These are phyloP conservation scores for Aspergillus sp. DNA, from an alignment of 2,329 filamentous ascomycete genomes.

Conservation along the genomic window DNA sequence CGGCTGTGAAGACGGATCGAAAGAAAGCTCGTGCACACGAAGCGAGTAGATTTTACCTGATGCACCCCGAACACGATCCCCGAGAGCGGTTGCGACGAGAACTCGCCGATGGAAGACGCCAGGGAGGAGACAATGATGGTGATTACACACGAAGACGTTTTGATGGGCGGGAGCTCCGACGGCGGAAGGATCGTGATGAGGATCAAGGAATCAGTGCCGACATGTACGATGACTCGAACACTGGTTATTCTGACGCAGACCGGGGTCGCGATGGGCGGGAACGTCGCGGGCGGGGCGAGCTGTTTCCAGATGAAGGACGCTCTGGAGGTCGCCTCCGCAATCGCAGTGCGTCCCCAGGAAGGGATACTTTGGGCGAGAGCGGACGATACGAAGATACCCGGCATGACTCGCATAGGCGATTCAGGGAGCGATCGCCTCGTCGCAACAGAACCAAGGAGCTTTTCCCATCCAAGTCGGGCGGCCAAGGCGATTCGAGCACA, in stretches of 20 bases:
- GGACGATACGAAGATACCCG: conserved; percentile 30
- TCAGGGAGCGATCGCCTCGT: conserved; percentile 41
- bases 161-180: conserved; percentile 53
- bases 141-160: conserved; percentile 52
- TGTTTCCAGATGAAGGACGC: conserved; percentile 33
- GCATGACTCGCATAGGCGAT: conserved; percentile 33
- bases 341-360: conserved; percentile 58
- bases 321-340: conserved; percentile 49
- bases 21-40: conserved; percentile 75
- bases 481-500: conserved; percentile 28
- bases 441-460: conserved; percentile 51
- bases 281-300: conserved; percentile 25
- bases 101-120: conserved; percentile 40
- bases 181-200: conserved; percentile 43
- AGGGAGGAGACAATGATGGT: conserved; percentile 33
- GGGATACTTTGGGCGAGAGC: conserved; percentile 43
- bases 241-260: conserved; percentile 24
- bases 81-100: conserved; percentile 63
- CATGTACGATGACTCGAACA: conserved; percentile 70
- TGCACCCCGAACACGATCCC: conserved; percentile 85
- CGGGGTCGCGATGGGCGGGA: conserved; percentile 25
- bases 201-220: conserved; percentile 64
- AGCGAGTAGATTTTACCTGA: conserved; percentile 84
- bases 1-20: conserved; percentile 69
- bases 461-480: conserved; percentile 43